Conservation (phyloP, 345 rosid species). For the Arabis hirsuta region DNA sequence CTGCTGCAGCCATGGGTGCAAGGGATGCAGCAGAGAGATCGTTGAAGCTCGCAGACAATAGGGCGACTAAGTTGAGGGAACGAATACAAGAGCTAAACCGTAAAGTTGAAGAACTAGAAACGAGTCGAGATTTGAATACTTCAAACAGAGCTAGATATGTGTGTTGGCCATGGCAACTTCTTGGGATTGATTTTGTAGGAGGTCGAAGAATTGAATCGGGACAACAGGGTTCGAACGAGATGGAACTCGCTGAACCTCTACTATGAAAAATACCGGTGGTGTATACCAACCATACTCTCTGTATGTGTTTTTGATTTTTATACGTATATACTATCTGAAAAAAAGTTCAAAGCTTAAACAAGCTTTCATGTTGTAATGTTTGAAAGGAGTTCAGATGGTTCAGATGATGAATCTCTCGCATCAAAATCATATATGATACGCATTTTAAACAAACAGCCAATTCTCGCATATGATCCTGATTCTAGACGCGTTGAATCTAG, state of each 20-base stretch:
- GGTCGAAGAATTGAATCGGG: slow-evolving; percentile 48
- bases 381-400: neutral
- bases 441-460: neutral
- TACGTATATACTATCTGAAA: slow-evolving; percentile 28
- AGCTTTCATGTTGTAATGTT: slow-evolving; percentile 25
- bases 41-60: slow-evolving; percentile 77
- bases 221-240: slow-evolving; percentile 73
- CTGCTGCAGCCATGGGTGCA: slow-evolving; percentile 95
- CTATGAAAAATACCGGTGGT: slow-evolving; percentile 49
- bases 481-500: neutral
- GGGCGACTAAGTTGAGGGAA: slow-evolving; percentile 90
- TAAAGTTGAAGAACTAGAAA: slow-evolving; percentile 83
- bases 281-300: slow-evolving; percentile 2
- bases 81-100: slow-evolving; percentile 86
- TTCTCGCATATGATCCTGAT: neutral
- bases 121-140: slow-evolving; percentile 59
- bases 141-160: slow-evolving; percentile 68
- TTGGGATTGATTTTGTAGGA: slow-evolving; percentile 91
- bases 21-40: slow-evolving; percentile 99
- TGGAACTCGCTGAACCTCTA: slow-evolving; percentile 98
- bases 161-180: slow-evolving; percentile 99
- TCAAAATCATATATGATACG: neutral
- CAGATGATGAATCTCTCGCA: neutral
- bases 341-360: slow-evolving; percentile 29
- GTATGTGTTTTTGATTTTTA: slow-evolving; percentile 19